A percentile compares a stretch with the other conserved stretches of the same genome.
Evolutionary conservation across 2,329 filamentous ascomycete genomes (phyloP).

Genomic region (Xylaria sp.): DNA sequence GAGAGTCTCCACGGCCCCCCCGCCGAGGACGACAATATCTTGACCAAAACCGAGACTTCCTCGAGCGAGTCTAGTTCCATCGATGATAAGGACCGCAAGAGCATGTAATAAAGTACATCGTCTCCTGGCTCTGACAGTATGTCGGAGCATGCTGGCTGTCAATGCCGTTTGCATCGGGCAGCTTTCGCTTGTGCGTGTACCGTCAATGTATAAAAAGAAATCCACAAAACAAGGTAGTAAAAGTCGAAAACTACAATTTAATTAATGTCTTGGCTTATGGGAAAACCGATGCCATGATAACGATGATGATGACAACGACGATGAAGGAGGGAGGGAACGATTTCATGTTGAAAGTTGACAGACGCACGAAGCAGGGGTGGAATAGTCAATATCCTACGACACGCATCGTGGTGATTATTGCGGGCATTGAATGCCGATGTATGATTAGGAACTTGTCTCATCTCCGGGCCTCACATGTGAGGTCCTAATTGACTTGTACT

Average conservation of each 20-base stretch:
- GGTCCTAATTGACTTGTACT: conserved; percentile 29
- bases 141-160: neutral
- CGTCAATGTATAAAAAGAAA: conserved; percentile 32
- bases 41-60: conserved; percentile 67
- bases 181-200: conserved; percentile 35
- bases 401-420: neutral
- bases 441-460: conserved; percentile 26
- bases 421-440: conserved; percentile 29
- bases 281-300: conserved; percentile 10
- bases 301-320: conserved; percentile 13
- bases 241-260: conserved; percentile 30
- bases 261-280: conserved; percentile 30
- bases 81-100: conserved; percentile 56
- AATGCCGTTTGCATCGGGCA: conserved; percentile 24
- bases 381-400: conserved; percentile 8
- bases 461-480: conserved; percentile 7
- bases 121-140: conserved; percentile 5
- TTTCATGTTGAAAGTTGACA: conserved; percentile 22
- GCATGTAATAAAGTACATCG: conserved; percentile 30
- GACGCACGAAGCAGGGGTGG: conserved; percentile 17
- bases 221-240: conserved; percentile 34
- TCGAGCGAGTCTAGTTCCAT: conserved; percentile 70
- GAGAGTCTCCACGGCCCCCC: conserved; percentile 79
- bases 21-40: conserved; percentile 66
- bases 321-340: conserved; percentile 1